Base-by-base conservation (phyloP, 1,284 basidiomycete species). In the Marasmius tenuissimus region DNA sequence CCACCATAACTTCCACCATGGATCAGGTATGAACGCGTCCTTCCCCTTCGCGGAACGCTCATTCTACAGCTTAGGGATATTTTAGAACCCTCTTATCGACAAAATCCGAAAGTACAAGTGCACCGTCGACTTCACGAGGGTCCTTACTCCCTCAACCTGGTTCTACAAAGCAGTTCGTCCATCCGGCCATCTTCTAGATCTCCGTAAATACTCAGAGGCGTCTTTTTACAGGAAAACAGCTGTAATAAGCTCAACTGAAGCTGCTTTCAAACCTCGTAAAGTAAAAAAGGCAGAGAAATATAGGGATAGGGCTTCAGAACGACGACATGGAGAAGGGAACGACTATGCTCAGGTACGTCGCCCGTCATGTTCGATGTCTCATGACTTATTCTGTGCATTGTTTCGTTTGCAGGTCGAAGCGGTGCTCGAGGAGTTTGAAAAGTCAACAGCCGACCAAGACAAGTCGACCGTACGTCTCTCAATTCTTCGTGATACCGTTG, bases 351-450 rank as follows among this genome's bases (percentile, higher is more conserved):
- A 89, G 72, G 89, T 87, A 66, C 48, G 76, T 72, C 10, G 3
- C 22, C 16, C 27, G 20, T 33, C 7, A 16, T 57, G 0, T 22
- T 9, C 42, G 45, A 14, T 61, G 47, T 49, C 34, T 40, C 37
- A 10, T 59, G 35, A 20, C 47, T 27, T 14, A 60, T 60, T 45
- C 39, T 2, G 6, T 2, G 51, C 16, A 59, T 48, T 16, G 27
- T 7, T 42, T 42, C 8, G 16, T 11, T 14, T 53, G 55, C 51
- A 94, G 86, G 87, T 93, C 34, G 93, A 94, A 73, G 85, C 90
- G 16, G 76, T 96, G 2, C 77, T 93, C 1, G 87, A 91, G 61
- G 91, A 93, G 59, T 94, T 96, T 66, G 88, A 95, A 73, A 82
- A 81, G 63, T 82, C 84, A 45, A 83, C 79, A 68, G 81, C 81